phyloP scores from a whole-genome alignment of 192 early-diverging fungal species.

The Entomortierella parvispora region DNA sequence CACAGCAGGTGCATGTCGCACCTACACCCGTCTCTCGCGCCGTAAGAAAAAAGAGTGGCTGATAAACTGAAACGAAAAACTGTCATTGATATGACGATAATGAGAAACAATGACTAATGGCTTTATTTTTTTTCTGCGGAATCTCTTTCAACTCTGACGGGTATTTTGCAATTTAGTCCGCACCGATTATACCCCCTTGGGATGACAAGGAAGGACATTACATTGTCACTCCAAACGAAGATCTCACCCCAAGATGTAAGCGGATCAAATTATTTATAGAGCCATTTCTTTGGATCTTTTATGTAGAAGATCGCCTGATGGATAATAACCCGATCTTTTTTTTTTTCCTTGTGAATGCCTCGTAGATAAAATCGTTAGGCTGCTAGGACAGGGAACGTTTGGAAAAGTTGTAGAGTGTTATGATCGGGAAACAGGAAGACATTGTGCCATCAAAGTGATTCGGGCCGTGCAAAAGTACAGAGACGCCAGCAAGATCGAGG shows the following conservation, averaged over 20 bases:
- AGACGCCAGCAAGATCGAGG: conserved; percentile 92
- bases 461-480: conserved; percentile 93
- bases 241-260: conserved; percentile 83
- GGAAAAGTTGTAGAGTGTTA: conserved; percentile 95
- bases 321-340: not conserved
- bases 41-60: too few relatives aligned
- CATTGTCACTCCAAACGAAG: conserved; percentile 76
- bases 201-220: conserved; percentile 97
- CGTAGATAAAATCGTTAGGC: conserved; percentile 81
- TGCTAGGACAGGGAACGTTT: conserved; percentile 97
- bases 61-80: too few relatives aligned
- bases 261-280: not conserved
- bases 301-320: conserved; percentile 8
- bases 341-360: not conserved
- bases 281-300: not conserved
- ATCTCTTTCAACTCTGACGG: not conserved
- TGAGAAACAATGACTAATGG: too few relatives aligned
- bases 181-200: conserved; percentile 57
- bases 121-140: too few relatives aligned
- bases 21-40: too few relatives aligned
- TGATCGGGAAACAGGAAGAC: conserved; percentile 66
- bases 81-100: too few relatives aligned
- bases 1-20: not conserved
- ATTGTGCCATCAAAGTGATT: conserved; percentile 94
- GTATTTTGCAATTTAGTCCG: conserved; percentile 10